Conservation (phyloP, 1,139 yeast genomes). For the Yamadazyma buinensis region DNA sequence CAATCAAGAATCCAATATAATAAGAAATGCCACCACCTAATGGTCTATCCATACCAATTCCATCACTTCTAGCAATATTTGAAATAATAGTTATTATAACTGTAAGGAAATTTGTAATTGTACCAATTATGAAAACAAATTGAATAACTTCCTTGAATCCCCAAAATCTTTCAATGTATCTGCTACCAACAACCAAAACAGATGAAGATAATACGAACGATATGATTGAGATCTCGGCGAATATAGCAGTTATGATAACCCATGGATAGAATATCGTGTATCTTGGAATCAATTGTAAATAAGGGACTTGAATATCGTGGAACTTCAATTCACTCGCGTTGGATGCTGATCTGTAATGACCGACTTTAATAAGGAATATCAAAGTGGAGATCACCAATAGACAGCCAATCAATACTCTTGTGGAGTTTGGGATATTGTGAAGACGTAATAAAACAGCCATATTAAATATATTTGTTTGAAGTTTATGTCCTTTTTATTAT, state of each 20-base stretch:
- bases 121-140: constrained; percentile 55
- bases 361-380: constrained; percentile 27
- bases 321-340: constrained; percentile 16
- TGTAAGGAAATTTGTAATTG: constrained; percentile 56
- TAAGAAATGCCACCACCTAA: constrained; percentile 74
- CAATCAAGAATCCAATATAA: constrained; percentile 74
- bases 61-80: constrained; percentile 35
- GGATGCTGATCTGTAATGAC: constrained; percentile 32
- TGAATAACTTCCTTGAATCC: constrained; percentile 57
- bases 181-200: constrained; percentile 50
- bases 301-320: constrained; percentile 50
- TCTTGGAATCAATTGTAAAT: constrained; percentile 67
- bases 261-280: constrained; percentile 63
- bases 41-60: constrained; percentile 40
- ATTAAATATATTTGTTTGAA: neutral
- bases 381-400: constrained; percentile 21
- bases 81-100: constrained; percentile 38
- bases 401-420: constrained; percentile 25
- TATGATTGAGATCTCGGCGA: constrained; percentile 61
- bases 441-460: constrained; percentile 9
- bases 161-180: constrained; percentile 53
- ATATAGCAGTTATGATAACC: constrained; percentile 69
- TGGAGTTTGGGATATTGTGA: constrained; percentile 22
- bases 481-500: no score
- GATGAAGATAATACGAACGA: constrained; percentile 46